Percentiles rank a stretch among this genome's conserved stretches.
Conservation (phyloP, 2,329 filamentous ascomycete genomes). For the Colletotrichum musicola region DNA sequence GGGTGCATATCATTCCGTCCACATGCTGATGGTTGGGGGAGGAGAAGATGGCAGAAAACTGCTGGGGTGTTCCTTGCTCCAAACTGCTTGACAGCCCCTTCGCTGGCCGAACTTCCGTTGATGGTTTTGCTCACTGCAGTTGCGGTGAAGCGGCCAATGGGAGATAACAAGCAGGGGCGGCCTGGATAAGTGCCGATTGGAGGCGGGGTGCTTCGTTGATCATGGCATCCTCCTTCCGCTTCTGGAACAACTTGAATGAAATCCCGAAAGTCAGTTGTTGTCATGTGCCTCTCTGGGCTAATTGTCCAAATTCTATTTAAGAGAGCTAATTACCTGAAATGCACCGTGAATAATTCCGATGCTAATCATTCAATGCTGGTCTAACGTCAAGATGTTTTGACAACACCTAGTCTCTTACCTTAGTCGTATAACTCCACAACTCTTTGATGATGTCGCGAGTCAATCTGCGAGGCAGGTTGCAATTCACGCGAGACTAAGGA, state of each 20-base stretch:
- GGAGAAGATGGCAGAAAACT: not conserved
- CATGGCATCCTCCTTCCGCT: not conserved
- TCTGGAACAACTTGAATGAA: not conserved
- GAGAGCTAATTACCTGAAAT: too few relatives aligned
- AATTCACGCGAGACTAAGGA: too few relatives aligned
- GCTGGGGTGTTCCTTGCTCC: not conserved
- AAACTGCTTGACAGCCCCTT: not conserved
- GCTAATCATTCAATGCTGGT: too few relatives aligned
- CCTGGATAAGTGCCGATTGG: slow-evolving; percentile 11
- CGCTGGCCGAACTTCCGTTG: not conserved
- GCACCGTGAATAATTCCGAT: too few relatives aligned
- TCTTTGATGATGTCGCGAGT: too few relatives aligned
- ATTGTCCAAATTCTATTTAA: too few relatives aligned
- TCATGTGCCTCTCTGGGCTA: too few relatives aligned
- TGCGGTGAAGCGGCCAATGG: not conserved
- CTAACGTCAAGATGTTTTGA: too few relatives aligned
- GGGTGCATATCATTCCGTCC: slow-evolving; percentile 18
- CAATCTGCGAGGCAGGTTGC: too few relatives aligned
- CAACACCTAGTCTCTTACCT: too few relatives aligned
- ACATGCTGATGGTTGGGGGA: not conserved
- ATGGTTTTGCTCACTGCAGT: not conserved
- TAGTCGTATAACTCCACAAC: too few relatives aligned
- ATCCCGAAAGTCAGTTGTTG: not conserved
- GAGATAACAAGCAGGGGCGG: slow-evolving; percentile 4
- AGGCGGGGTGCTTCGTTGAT: not conserved